Evolutionary conservation across 1,284 basidiomycete genomes (phyloP).

Genomic region (Ceratobasidium theobromae): DNA sequence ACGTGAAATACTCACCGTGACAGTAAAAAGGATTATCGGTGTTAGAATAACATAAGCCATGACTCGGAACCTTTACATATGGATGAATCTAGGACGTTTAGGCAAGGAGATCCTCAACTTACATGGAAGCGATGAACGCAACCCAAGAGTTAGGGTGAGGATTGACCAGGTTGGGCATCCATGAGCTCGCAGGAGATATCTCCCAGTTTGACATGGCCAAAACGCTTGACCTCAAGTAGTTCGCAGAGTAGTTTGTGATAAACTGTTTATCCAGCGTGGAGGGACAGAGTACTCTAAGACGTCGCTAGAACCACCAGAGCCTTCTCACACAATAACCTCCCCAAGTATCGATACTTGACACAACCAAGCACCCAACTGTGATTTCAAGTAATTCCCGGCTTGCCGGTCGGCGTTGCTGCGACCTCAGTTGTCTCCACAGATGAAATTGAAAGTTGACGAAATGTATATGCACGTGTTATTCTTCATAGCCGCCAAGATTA

Average conservation of each 20-base stretch:
- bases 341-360: no score
- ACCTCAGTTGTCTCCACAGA: neutral
- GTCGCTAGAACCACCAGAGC: no score
- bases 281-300: no score
- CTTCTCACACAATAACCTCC: no score
- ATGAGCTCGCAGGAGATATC: neutral
- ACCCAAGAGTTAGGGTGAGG: conserved; percentile 59
- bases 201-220: conserved; percentile 17
- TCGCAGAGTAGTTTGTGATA: neutral
- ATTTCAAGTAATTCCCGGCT: no score
- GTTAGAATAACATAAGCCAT: conserved; percentile 61
- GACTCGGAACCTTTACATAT: conserved; percentile 50
- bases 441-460: neutral
- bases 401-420: no score
- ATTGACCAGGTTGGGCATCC: conserved; percentile 35
- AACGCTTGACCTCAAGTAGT: neutral
- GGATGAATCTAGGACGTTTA: neutral
- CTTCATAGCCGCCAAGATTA: neutral
- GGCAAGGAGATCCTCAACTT: neutral
- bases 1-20: conserved; percentile 65
- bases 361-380: no score
- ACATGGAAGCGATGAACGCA: conserved; percentile 57
- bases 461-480: neutral
- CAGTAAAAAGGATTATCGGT: conserved; percentile 63
- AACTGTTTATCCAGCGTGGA: no score